Conservation (phyloP, 1,139 yeast genomes). For the Blastobotrys aristatus region DNA sequence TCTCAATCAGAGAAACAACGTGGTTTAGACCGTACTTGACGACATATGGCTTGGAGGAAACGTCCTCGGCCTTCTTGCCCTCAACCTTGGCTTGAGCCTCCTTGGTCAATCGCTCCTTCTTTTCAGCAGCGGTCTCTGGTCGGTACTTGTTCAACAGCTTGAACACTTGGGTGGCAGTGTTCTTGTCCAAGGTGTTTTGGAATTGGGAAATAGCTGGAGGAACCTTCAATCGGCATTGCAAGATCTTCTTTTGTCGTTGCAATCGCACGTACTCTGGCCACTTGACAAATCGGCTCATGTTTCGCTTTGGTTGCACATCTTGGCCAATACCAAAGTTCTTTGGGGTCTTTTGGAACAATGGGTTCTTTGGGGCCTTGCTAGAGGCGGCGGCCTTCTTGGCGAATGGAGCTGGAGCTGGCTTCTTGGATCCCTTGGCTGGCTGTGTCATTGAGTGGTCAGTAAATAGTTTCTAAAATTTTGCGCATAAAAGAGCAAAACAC, state of each 20-base stretch:
- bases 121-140: constrained; percentile 95
- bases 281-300: constrained; percentile 92
- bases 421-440: constrained; percentile 60
- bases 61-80: constrained; percentile 94
- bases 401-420: constrained; percentile 91
- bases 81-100: constrained; percentile 99
- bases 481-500: not conserved
- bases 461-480: constrained; percentile 2
- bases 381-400: constrained; percentile 44
- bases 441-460: constrained; percentile 63
- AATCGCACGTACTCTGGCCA: constrained; percentile 98
- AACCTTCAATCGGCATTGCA: constrained; percentile 92
- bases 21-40: constrained; percentile 98
- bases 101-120: constrained; percentile 97
- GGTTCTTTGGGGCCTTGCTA: constrained; percentile 47
- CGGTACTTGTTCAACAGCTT: constrained; percentile 97
- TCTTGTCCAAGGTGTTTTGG: constrained; percentile 92
- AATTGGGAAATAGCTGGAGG: constrained; percentile 98
- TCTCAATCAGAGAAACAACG: constrained; percentile 92
- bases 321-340: constrained; percentile 97
- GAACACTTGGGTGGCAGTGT: constrained; percentile 95
- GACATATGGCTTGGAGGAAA: constrained; percentile 89
- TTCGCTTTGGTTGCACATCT: constrained; percentile 89
- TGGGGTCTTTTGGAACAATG: constrained; percentile 81
- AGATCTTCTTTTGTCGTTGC: constrained; percentile 96